Percentiles rank a stretch among this genome's conserved stretches.
These are phyloP conservation scores for Pyracantha coccinea DNA, from an alignment of 331 rosid genomes.

Conservation along the genomic window DNA sequence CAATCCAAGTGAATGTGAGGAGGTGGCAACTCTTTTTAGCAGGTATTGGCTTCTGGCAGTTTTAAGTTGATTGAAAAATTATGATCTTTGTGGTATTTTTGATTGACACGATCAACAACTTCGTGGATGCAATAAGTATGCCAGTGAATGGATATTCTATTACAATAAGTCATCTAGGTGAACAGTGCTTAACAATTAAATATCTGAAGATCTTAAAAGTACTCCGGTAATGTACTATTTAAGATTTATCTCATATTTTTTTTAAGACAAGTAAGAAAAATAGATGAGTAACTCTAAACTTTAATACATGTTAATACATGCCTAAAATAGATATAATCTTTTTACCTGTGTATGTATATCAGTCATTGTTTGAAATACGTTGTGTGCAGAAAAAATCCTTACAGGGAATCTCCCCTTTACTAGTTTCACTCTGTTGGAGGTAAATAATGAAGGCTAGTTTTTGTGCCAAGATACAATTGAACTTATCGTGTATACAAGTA, in stretches of 20 bases:
- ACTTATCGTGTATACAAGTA: too few species aligned
- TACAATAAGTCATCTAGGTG: not conserved
- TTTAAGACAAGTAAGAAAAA: not conserved
- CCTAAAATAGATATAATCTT: not conserved
- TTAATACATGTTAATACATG: not conserved
- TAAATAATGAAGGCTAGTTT: not conserved
- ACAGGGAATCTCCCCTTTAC: not conserved
- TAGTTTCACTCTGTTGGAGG: not conserved
- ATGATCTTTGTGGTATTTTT: not conserved
- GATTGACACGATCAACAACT: not conserved
- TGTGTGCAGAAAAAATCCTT: not conserved
- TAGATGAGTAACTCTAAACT: not conserved
- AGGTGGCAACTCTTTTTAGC: slow-evolving; percentile 82
- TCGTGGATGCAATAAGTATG: not conserved
- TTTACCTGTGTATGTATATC: not conserved
- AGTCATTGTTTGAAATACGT: not conserved
- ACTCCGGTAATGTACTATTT: too few species aligned
- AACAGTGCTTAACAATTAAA: not conserved
- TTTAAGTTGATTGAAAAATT: not conserved
- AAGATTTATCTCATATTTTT: too few species aligned
- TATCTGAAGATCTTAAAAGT: too few species aligned
- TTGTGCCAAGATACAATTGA: too few species aligned
- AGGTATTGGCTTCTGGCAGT: slow-evolving; percentile 27
- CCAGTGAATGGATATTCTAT: not conserved
- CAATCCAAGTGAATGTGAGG: slow-evolving; percentile 87